Percentiles rank a stretch among this genome's conserved stretches.
These are phyloP conservation scores for Seiridium cupressi DNA, from an alignment of 2,329 filamentous ascomycete genomes.

Conservation along the genomic window DNA sequence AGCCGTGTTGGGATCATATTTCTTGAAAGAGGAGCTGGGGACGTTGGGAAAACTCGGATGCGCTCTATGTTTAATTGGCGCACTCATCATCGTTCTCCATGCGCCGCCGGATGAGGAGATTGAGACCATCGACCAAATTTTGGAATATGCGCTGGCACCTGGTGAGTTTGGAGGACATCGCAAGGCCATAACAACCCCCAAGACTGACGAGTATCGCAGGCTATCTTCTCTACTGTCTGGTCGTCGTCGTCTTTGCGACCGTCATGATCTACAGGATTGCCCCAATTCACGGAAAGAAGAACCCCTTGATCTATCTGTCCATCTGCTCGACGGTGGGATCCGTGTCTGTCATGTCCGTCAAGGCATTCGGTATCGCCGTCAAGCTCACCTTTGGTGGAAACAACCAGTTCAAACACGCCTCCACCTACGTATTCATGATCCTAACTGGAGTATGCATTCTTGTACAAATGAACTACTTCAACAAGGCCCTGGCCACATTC, in stretches of 20 bases:
- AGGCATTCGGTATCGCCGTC: constrained; percentile 95
- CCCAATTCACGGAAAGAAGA: constrained; percentile 87
- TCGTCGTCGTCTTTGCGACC: constrained; percentile 78
- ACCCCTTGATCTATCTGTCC: constrained; percentile 92
- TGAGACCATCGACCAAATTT: constrained; percentile 84
- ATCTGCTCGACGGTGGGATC: constrained; percentile 98
- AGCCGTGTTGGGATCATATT: constrained; percentile 91
- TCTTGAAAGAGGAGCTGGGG: constrained; percentile 87
- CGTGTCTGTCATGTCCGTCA: constrained; percentile 98
- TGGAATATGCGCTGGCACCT: constrained; percentile 86
- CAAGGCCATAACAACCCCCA: too few relatives aligned
- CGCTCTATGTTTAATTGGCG: constrained; percentile 92
- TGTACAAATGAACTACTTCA: constrained; percentile 99
- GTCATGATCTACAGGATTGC: constrained; percentile 97
- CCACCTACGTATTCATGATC: constrained; percentile 96
- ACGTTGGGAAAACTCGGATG: constrained; percentile 90
- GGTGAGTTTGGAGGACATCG: constrained; percentile 52
- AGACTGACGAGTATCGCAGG: constrained; percentile 46
- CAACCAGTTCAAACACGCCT: constrained; percentile 93
- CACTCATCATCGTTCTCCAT: constrained; percentile 95
- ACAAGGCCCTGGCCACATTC: constrained; percentile 96
- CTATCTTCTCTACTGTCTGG: constrained; percentile 82
- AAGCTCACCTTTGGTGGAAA: constrained; percentile 91
- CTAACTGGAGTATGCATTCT: constrained; percentile 90
- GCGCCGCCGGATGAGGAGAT: constrained; percentile 93